Percentiles rank a stretch among this genome's conserved stretches.
These are phyloP conservation scores for Styphnolobium japonicum DNA, from an alignment of 306 rosid species.

Conservation along the genomic window DNA sequence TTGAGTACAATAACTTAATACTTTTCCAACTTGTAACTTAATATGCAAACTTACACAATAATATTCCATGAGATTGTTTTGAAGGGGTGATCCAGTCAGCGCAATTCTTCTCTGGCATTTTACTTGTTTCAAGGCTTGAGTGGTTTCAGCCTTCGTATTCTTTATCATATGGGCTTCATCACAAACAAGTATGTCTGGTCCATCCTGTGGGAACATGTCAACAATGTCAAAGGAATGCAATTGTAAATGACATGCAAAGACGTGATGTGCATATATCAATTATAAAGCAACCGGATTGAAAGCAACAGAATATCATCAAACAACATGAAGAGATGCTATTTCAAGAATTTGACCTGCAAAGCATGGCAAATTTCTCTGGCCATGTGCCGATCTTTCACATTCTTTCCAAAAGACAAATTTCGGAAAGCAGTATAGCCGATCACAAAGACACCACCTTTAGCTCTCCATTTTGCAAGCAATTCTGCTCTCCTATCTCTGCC, in stretches of 20 bases:
- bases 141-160: slow-evolving; percentile 87
- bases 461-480: slow-evolving; percentile 83
- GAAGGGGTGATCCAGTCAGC: slow-evolving; percentile 95
- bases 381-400: slow-evolving; percentile 69
- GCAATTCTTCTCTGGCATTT: slow-evolving; percentile 98
- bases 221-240: slow-evolving; percentile 24
- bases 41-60: slow-evolving; percentile 70
- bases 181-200: slow-evolving; percentile 97
- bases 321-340: neutral
- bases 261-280: neutral
- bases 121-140: slow-evolving; percentile 96
- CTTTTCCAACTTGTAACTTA: slow-evolving; percentile 3
- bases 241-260: neutral
- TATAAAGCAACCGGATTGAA: neutral
- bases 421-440: slow-evolving; percentile 91
- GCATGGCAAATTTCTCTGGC: slow-evolving; percentile 76
- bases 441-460: slow-evolving; percentile 89
- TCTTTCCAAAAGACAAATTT: slow-evolving; percentile 77
- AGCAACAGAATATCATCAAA: neutral
- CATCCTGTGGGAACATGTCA: slow-evolving; percentile 61
- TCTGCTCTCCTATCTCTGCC: slow-evolving; percentile 83
- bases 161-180: slow-evolving; percentile 97
- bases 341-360: slow-evolving; percentile 62
- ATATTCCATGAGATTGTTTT: slow-evolving; percentile 99
- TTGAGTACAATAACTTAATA: slow-evolving; percentile 4